Base-by-base conservation (phyloP, 225 moss, liverwort and hornwort species). In the Anthoceros angustus region DNA sequence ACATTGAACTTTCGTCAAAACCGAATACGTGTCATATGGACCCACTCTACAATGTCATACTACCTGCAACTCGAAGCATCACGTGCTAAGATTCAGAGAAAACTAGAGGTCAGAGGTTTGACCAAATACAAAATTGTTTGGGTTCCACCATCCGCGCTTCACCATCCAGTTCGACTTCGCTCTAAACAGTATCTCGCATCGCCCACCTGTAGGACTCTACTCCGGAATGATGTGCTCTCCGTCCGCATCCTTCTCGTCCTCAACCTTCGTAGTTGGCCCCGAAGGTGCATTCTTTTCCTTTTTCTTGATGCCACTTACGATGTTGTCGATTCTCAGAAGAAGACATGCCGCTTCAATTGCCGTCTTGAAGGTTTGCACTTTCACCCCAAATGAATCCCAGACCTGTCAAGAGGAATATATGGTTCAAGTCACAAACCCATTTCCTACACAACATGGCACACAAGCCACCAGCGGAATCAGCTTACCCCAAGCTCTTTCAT, bases 171-270 rank as follows among this genome's bases (percentile, higher is more conserved):
- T 32, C 32, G 2, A 32, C 32, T n/a, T n/a, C n/a, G n/a, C n/a
- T n/a, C n/a, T n/a, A n/a, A n/a, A n/a, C 32, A 32, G 32, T 1
- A 4, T 32, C 4, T 32, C 2, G 32, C 32, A 32, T 32, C 2
- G 32, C 4, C 32, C 32, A 32, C 1, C 2, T 32, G 32, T 32
- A 4, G 32, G 32, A 4, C 62, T 82, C 63, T 77, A 92, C 71
- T 92, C 92, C 11, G 86, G 86, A 25, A 93, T 89, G 86, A 89
- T 93, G 73, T 93, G 83, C 75, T 93, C 93, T 42, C 83, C 86
- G 63, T 93, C 93, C 15, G 87, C 93, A 74, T 92, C 92, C 70
- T 78, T 74, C 14, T 82, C 93, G 43, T 89, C 93, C 25, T 89
- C 80, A 40, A 85, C 75, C 66, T 79, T 75, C 70, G 72, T 72